phyloP scores from a whole-genome alignment of 495 filamentous ascomycete genomes.

The Pyrenula aspistea region DNA sequence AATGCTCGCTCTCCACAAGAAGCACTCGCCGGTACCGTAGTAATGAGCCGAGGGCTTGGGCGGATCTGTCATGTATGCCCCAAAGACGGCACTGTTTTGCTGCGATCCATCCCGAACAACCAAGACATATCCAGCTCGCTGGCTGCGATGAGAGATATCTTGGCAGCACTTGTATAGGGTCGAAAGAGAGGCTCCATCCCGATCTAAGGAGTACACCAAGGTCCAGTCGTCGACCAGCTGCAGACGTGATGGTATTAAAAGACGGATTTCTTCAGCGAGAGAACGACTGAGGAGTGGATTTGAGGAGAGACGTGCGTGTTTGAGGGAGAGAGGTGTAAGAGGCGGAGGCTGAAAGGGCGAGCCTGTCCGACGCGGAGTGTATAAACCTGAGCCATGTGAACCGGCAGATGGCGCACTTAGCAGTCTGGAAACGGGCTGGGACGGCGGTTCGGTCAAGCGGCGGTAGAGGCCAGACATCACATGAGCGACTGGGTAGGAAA shows the following conservation, averaged over 20 bases:
- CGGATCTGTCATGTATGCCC: constrained; percentile 83
- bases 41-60: constrained; percentile 73
- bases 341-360: constrained; percentile 51
- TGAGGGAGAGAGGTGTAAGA: constrained; percentile 41
- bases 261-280: constrained; percentile 86
- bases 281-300: constrained; percentile 48
- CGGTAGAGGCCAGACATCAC: constrained; percentile 41
- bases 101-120: constrained; percentile 58
- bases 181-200: constrained; percentile 74
- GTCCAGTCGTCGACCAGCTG: constrained; percentile 81
- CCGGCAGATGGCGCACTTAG: constrained; percentile 15
- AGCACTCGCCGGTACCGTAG: constrained; percentile 94
- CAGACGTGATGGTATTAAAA: constrained; percentile 73
- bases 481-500: constrained; percentile 43
- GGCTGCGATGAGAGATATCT: constrained; percentile 43
- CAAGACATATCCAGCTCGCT: constrained; percentile 73
- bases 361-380: constrained; percentile 36
- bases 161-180: constrained; percentile 77
- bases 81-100: constrained; percentile 53
- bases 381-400: constrained; percentile 19
- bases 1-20: constrained; percentile 80
- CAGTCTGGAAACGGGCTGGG: constrained; percentile 10
- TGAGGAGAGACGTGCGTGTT: constrained; percentile 16
- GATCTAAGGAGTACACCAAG: constrained; percentile 81
- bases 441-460: constrained; percentile 32